These are phyloP conservation scores for Solanum corneliomulleri DNA, from an alignment of 257 asterid genomes.

Conservation along the genomic window DNA sequence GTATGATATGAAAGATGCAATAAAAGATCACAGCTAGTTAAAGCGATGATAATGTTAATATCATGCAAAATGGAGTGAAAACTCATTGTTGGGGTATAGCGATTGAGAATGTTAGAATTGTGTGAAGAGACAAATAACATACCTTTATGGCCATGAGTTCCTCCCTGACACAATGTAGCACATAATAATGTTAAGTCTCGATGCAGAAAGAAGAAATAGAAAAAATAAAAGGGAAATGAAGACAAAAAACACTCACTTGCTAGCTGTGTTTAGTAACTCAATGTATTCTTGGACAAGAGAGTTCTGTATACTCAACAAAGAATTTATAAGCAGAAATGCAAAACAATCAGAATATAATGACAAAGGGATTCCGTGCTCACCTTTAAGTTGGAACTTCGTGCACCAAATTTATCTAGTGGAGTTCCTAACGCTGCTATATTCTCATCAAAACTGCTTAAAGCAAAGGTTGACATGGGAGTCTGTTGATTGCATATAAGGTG, in stretches of 20 bases:
- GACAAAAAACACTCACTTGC: conserved; percentile 30
- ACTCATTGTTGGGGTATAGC: background rate
- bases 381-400: conserved; percentile 59
- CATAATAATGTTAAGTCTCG: background rate
- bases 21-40: background rate
- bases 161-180: conserved; percentile 29
- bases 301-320: conserved; percentile 26
- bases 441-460: conserved; percentile 21
- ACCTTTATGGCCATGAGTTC: conserved; percentile 75
- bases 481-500: background rate
- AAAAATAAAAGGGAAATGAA: background rate
- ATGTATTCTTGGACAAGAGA: conserved; percentile 69
- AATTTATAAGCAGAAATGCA: background rate
- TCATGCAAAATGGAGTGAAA: background rate
- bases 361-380: conserved; percentile 12
- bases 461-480: background rate
- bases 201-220: background rate
- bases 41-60: background rate
- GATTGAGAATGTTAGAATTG: background rate
- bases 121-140: background rate
- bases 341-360: background rate
- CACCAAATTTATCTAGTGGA: conserved; percentile 53
- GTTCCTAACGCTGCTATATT: conserved; percentile 24
- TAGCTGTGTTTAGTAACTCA: conserved; percentile 65
- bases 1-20: background rate